Evolutionary conservation across 2,329 filamentous ascomycete species (phyloP).

Genomic region (Arthrinium phaeospermum): DNA sequence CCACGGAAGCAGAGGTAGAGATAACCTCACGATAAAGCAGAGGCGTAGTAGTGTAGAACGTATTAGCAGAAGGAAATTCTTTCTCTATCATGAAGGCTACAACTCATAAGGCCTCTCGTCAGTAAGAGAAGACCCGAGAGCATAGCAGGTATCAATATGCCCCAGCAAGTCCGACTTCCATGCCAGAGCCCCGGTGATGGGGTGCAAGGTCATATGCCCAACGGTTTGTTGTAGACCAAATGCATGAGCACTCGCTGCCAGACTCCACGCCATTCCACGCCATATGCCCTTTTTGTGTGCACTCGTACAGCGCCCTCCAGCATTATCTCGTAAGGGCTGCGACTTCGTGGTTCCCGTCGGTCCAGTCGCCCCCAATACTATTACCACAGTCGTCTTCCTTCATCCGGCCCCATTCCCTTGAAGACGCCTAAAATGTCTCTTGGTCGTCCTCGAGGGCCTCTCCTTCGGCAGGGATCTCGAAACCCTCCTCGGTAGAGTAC

Average conservation of each 20-base stretch:
- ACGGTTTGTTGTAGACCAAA: constrained; percentile 18
- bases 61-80: constrained; percentile 15
- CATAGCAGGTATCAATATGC: constrained; percentile 16
- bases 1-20: neutral
- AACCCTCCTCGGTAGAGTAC: constrained; percentile 93
- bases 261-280: neutral
- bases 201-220: constrained; percentile 5
- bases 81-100: constrained; percentile 17
- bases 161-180: constrained; percentile 1
- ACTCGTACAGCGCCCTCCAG: constrained; percentile 7
- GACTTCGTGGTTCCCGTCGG: neutral
- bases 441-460: constrained; percentile 72
- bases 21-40: neutral
- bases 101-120: constrained; percentile 1
- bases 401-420: neutral
- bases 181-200: neutral
- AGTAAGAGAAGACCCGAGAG: neutral
- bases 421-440: constrained; percentile 71
- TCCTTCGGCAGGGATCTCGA: constrained; percentile 85
- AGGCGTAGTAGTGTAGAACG: neutral
- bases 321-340: constrained; percentile 15
- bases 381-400: neutral
- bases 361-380: neutral
- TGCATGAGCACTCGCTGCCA: neutral
- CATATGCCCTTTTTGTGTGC: constrained; percentile 14